Evolutionary conservation across 495 filamentous ascomycete species (phyloP).

Genomic region (Sordaria brevicollis): DNA sequence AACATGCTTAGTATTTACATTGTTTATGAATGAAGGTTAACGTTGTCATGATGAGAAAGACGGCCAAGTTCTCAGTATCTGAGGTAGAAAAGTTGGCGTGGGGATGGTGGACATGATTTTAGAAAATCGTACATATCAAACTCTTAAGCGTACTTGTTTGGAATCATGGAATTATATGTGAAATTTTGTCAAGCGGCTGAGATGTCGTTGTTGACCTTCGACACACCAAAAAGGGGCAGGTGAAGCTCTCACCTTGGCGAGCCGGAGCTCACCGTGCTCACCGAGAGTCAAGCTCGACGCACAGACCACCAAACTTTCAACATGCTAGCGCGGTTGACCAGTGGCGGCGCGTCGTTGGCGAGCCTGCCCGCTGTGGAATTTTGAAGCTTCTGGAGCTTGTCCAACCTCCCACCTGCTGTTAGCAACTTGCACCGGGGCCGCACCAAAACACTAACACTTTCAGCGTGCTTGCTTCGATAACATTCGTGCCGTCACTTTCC

Average conservation of each 20-base stretch:
- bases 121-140: too few species aligned
- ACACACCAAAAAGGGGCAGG: background rate
- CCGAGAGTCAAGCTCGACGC: background rate
- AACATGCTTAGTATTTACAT: background rate
- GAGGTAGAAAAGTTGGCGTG: background rate
- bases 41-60: background rate
- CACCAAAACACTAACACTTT: background rate
- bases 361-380: conserved; percentile 7
- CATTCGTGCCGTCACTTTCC: background rate
- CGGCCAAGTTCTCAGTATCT: background rate
- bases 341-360: background rate
- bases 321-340: background rate
- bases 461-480: background rate
- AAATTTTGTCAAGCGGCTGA: too few species aligned
- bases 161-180: too few species aligned
- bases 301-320: background rate
- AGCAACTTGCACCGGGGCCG: background rate
- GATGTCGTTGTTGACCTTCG: background rate
- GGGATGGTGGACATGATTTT: background rate
- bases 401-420: background rate
- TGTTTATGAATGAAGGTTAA: background rate
- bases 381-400: conserved; percentile 17
- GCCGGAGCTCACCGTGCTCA: background rate
- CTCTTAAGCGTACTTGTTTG: too few species aligned
- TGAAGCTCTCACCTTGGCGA: background rate